Base-by-base conservation (phyloP, 23 red algal species). In the Gracilariopsis chorda region DNA sequence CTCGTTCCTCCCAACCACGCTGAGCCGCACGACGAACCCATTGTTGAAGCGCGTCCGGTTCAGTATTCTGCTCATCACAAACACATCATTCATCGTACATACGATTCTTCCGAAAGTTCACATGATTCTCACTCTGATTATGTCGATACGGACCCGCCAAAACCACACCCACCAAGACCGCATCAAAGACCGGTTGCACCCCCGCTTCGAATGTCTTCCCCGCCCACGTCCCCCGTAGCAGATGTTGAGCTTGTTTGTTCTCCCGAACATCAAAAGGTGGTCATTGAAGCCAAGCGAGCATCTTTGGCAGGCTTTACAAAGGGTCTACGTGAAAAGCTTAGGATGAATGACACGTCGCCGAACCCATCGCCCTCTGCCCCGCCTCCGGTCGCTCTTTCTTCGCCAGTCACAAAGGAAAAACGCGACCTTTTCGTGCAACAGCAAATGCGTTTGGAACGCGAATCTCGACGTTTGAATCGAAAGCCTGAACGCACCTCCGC, bases 81-180 rank as follows among this genome's bases (percentile, higher is more conserved):
- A 37, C 83, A 88, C 52, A 37, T 88, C 52, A 63, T 88, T 28
- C 43, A 77, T 55, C 64, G 83, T 3, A 88, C 83, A 7, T 88
- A 88, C 48, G 83, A 88, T 7, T 78, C 72, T 52, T 68, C 62
- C 5, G 62, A 68, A 3, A 68, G 62, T 39, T 68, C 62, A 6
- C 17, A 68, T 4, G 28, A 6, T 20, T 3, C 5, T 2, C 11
- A 41, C 32, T 68, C 62, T 2, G 33, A 39, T 39, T 68, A 30
- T 68, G 62, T 68, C 3, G 33, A 30, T 2, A 36, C 35, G 8
- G 33, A 68, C 35, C 62, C 32, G 1, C 62, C 62, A 6, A 68
- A 68, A 68, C n/a, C n/a, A n/a, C n/a, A 68, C 35, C 62, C 32
- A 1, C 62, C 62, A 6, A 68, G 41, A 68, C 33, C 33, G 32